Evolutionary conservation across 1,139 yeast species (phyloP).

Genomic region (Yamadazyma dushanensis): DNA sequence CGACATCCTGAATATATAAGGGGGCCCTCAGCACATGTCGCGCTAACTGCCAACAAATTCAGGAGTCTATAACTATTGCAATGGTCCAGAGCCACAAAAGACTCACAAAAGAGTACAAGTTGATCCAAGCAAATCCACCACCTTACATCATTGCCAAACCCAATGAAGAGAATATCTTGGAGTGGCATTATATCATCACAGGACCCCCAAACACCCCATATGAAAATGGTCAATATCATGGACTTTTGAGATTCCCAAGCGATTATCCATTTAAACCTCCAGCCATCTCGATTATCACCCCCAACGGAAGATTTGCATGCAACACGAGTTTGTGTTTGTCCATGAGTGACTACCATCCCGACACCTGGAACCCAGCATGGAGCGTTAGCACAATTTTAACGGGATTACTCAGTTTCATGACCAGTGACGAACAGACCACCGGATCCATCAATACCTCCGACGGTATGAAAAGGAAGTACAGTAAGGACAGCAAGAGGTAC

Average conservation of each 20-base stretch:
- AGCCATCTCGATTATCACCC: slow-evolving; percentile 84
- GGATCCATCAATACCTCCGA: slow-evolving; percentile 42
- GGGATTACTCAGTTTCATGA: slow-evolving; percentile 88
- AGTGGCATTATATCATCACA: slow-evolving; percentile 76
- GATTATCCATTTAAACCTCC: slow-evolving; percentile 96
- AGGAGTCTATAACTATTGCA: slow-evolving; percentile 5
- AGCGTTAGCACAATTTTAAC: slow-evolving; percentile 82
- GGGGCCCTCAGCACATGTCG: too few species aligned
- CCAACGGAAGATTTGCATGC: slow-evolving; percentile 78
- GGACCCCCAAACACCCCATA: slow-evolving; percentile 92
- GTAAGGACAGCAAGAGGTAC: slow-evolving; percentile 61
- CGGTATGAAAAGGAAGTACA: slow-evolving; percentile 35
- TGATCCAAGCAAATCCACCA: slow-evolving; percentile 72
- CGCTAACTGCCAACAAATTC: neutral
- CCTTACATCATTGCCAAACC: slow-evolving; percentile 82
- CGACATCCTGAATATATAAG: too few species aligned
- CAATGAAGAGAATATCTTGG: slow-evolving; percentile 69
- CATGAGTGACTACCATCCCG: slow-evolving; percentile 93
- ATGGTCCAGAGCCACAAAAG: slow-evolving; percentile 31
- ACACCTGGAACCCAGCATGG: slow-evolving; percentile 96
- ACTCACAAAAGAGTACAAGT: slow-evolving; percentile 77
- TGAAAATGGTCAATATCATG: slow-evolving; percentile 86
- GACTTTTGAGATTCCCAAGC: slow-evolving; percentile 78
- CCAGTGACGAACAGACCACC: slow-evolving; percentile 46
- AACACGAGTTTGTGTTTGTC: slow-evolving; percentile 80